A percentile compares a stretch with the other conserved stretches of the same genome.
These are phyloP conservation scores for Moniliophthora roreri DNA, from an alignment of 1,284 basidiomycete species.

Conservation along the genomic window DNA sequence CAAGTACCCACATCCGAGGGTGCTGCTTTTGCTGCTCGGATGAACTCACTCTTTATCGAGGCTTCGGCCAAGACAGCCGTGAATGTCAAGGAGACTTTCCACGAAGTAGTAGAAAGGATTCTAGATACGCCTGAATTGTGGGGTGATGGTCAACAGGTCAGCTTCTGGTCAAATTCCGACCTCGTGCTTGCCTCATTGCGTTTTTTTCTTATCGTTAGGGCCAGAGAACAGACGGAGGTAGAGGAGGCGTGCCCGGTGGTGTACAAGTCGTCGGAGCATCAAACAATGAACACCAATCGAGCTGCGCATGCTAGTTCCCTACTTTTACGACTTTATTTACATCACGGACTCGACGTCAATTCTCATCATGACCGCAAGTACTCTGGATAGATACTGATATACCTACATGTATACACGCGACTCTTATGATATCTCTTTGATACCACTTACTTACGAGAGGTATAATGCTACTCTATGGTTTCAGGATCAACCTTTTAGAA, in stretches of 20 bases:
- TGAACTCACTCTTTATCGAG: conserved; percentile 86
- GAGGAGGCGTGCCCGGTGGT: conserved; percentile 45
- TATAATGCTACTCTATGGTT: no score
- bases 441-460: no score
- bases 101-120: conserved; percentile 75
- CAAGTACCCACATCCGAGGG: conserved; percentile 85
- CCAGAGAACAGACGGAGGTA: conserved; percentile 34
- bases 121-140: conserved; percentile 71
- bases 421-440: no score
- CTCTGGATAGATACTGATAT: no score
- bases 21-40: conserved; percentile 75
- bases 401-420: no score
- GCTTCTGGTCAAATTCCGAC: not conserved
- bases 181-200: conserved; percentile 3
- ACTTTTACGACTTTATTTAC: not conserved
- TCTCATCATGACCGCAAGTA: no score
- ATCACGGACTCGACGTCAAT: no score
- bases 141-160: conserved; percentile 32
- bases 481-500: no score
- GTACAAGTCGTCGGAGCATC: conserved; percentile 39
- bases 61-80: conserved; percentile 85
- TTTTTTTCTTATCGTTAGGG: conserved; percentile 19
- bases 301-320: conserved; percentile 12
- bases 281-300: conserved; percentile 14
- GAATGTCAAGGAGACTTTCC: conserved; percentile 80